Conservation (phyloP, 306 rosid genomes). For the Gillenia trifoliata region DNA sequence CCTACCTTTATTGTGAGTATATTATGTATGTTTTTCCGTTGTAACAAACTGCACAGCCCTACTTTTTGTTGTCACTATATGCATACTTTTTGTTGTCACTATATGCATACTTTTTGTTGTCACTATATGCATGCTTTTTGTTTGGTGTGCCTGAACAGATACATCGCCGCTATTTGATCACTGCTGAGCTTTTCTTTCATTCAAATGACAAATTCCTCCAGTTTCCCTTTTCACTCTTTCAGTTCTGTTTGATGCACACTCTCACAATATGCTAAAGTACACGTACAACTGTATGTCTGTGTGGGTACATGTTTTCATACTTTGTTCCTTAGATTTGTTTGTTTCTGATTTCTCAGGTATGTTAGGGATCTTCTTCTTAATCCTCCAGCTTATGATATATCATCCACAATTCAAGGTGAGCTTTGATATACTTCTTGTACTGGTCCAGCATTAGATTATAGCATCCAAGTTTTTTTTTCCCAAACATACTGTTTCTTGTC, state of each 20-base stretch:
- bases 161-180: too few species aligned
- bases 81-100: too few species aligned
- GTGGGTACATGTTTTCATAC: neutral
- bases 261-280: neutral
- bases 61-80: too few species aligned
- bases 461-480: neutral
- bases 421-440: neutral
- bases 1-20: conserved; percentile 71
- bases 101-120: too few species aligned
- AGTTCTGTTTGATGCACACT: neutral
- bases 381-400: conserved; percentile 87
- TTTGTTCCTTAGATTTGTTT: conserved; percentile 1
- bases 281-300: neutral
- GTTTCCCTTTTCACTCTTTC: neutral
- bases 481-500: neutral
- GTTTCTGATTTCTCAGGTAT: conserved; percentile 48
- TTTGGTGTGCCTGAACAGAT: too few species aligned
- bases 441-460: neutral
- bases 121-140: neutral
- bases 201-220: neutral
- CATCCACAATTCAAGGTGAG: conserved; percentile 84
- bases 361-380: conserved; percentile 84
- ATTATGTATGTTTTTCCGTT: neutral
- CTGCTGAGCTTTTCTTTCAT: neutral
- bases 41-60: too few species aligned